A percentile compares a stretch with the other conserved stretches of the same genome.
phyloP scores from a whole-genome alignment of 257 asterid species.

The Petrea volubilis region DNA sequence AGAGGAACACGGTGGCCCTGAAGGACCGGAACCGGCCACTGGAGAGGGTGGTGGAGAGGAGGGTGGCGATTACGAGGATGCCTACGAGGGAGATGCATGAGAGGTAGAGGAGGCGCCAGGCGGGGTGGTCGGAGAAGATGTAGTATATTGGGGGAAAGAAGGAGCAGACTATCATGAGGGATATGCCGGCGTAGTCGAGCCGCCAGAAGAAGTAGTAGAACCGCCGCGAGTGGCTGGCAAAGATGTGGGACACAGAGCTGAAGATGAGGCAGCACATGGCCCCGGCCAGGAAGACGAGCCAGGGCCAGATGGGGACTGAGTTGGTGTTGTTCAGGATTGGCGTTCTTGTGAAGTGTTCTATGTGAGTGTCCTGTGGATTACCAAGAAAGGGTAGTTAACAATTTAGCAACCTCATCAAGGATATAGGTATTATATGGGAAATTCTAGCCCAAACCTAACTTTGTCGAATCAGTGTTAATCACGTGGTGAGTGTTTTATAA shows the following conservation, averaged over 20 bases:
- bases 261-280: conserved; percentile 59
- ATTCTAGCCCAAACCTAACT: too few species aligned
- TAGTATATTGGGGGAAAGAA: conserved; percentile 66
- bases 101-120: conserved; percentile 49
- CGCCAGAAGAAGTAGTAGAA: conserved; percentile 70
- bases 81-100: conserved; percentile 47
- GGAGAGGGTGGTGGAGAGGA: conserved; percentile 55
- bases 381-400: neutral
- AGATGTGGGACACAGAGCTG: conserved; percentile 63
- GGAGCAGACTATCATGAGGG: conserved; percentile 66
- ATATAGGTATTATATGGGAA: too few species aligned
- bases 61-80: conserved; percentile 44
- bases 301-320: conserved; percentile 60
- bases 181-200: conserved; percentile 69
- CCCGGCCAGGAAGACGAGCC: conserved; percentile 72
- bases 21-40: conserved; percentile 48
- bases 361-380: conserved; percentile 45
- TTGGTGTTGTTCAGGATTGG: conserved; percentile 25
- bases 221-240: conserved; percentile 63
- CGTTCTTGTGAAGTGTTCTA: conserved; percentile 27
- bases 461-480: too few species aligned
- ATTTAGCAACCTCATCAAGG: neutral
- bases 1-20: conserved; percentile 51
- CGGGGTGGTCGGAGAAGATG: conserved; percentile 48
- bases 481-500: too few species aligned